Base-by-base conservation (phyloP, 441 rosid species). In the Pelargonium cotyledonis region DNA sequence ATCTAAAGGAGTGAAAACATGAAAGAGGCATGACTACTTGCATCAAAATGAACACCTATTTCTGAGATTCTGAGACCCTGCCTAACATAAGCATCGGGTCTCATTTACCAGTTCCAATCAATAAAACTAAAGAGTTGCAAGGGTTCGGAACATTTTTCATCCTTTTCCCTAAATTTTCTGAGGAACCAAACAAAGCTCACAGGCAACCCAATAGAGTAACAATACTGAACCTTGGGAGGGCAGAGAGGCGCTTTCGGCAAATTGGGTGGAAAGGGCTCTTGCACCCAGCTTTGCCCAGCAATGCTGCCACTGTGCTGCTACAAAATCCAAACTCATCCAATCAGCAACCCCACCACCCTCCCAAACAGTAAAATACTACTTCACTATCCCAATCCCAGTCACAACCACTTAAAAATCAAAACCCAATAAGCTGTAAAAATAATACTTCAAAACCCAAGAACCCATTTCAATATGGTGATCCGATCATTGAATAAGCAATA, bases 1-100 rank as follows among this genome's bases (percentile, higher is more conserved):
- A 76, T 92, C 87, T 88, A 88, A 89, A 80, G 82, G 86, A 80
- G 95, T 89, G 88, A 89, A 91, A 84, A 85, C 88, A 88, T 77
- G 92, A 84, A 88, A 84, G 88, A 85, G 71, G 80, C 91, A 86
- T 85, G 89, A 88, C 84, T 85, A 75, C 78, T 81, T 66, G 82
- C 65, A 73, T 72, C 64, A 79, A 72, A 31, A 68, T 31, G 14
- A 46, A 14, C 70, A 74, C 63, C 55, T 49, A 67, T 16, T 18
- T 3, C 14, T 46, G 53, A 46, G n/a, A 14, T 6, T 49, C 57
- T 18, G 44, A 66, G 64, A 65, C 73, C 26, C n/a, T 55, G 44
- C 18, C 5, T 41, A 9, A 41, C 44, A 41, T 9, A 41, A 41
- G 44, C 8, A 6, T 41, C 8, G 8, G 8, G 44, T 41, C 0